phyloP scores from a whole-genome alignment of 2,329 filamentous ascomycete species.

The Hymenoscyphus scutula region DNA sequence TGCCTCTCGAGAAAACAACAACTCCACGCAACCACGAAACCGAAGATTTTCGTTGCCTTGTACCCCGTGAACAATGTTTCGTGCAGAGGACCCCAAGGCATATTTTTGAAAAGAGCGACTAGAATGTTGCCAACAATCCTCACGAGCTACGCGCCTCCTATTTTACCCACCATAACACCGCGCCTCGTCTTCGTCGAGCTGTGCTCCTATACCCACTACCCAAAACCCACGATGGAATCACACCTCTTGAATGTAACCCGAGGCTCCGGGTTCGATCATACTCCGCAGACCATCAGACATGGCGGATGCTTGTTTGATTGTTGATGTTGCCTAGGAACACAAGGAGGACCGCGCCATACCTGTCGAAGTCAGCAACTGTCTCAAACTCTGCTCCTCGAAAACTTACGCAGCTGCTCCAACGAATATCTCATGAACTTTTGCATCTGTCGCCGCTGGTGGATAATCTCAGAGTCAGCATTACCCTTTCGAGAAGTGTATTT shows the following conservation, averaged over 20 bases:
- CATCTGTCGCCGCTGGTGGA: conserved; percentile 15
- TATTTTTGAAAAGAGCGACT: not conserved
- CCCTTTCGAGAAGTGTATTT: too few species aligned
- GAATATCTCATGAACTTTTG: conserved; percentile 18
- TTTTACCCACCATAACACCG: not conserved
- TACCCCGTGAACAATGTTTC: not conserved
- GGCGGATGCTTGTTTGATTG: not conserved
- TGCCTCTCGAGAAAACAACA: not conserved
- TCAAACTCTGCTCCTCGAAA: not conserved
- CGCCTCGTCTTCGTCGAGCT: too few species aligned
- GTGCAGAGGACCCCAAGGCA: not conserved
- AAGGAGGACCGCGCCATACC: conserved; percentile 14
- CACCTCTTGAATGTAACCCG: too few species aligned
- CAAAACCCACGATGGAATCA: too few species aligned
- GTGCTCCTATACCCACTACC: too few species aligned
- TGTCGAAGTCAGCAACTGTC: not conserved
- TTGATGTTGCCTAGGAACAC: conserved; percentile 11
- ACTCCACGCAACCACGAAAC: not conserved
- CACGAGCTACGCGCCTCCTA: not conserved
- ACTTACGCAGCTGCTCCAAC: conserved; percentile 20
- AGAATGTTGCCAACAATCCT: not conserved
- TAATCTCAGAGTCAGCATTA: too few species aligned
- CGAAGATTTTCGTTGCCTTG: not conserved
- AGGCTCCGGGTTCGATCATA: too few species aligned
- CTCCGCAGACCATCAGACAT: not conserved